Conservation (phyloP, 2,329 filamentous ascomycete species). For the Tolypocladium guangdongense region DNA sequence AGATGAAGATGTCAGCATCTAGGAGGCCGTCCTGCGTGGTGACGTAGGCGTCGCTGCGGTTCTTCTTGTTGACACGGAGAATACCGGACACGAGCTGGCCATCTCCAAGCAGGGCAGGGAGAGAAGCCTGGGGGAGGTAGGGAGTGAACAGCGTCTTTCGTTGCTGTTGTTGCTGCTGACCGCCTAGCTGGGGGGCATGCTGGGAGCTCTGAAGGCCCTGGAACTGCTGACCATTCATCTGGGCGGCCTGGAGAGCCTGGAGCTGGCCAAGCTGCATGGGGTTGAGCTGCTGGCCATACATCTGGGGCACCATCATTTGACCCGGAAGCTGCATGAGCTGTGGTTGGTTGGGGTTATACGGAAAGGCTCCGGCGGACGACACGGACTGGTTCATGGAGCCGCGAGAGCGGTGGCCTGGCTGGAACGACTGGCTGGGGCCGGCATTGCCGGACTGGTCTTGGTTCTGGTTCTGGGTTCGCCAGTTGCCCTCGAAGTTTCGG, state of each 20-base stretch:
- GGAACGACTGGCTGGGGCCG: constrained; percentile 62
- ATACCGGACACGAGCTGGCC: constrained; percentile 94
- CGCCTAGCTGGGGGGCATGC: constrained; percentile 56
- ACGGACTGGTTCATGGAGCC: constrained; percentile 81
- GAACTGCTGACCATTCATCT: constrained; percentile 67
- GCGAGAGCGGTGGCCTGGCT: constrained; percentile 81
- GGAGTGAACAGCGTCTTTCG: constrained; percentile 98
- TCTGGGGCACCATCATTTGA: constrained; percentile 75
- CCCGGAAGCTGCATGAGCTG: constrained; percentile 79
- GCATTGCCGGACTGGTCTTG: constrained; percentile 43
- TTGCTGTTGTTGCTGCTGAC: constrained; percentile 71
- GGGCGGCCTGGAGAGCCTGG: constrained; percentile 82
- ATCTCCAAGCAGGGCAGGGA: constrained; percentile 81
- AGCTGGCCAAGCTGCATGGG: constrained; percentile 82
- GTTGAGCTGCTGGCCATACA: constrained; percentile 84
- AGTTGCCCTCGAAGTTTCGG: constrained; percentile 95
- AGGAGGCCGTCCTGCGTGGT: constrained; percentile 78
- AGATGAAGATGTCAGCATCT: constrained; percentile 98
- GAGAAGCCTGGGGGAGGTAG: constrained; percentile 86
- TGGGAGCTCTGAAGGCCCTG: constrained; percentile 60
- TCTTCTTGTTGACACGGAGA: constrained; percentile 98
- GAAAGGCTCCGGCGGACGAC: constrained; percentile 73
- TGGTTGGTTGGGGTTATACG: constrained; percentile 70
- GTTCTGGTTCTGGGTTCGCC: constrained; percentile 67
- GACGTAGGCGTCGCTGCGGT: constrained; percentile 95